A percentile compares a stretch with the other conserved stretches of the same genome.
These are phyloP conservation scores for Trifolium fragiferum DNA, from an alignment of 306 rosid species.

Conservation along the genomic window DNA sequence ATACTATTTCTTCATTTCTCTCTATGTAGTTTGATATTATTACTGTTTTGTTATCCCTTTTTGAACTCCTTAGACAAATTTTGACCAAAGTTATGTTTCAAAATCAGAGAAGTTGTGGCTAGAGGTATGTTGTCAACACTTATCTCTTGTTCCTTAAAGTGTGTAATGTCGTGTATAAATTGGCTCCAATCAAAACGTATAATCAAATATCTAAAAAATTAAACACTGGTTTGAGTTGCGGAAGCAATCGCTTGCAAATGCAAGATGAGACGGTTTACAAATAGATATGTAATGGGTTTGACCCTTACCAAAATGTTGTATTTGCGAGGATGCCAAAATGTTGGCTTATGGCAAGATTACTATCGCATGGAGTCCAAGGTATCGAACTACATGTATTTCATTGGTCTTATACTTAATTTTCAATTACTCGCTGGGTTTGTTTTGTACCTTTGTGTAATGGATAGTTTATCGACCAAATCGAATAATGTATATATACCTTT, in stretches of 20 bases:
- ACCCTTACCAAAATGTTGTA: too few relatives aligned
- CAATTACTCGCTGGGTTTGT: conserved; percentile 10
- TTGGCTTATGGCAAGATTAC: conserved; percentile 76
- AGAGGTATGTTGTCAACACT: conserved; percentile 59
- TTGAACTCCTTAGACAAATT: conserved; percentile 58
- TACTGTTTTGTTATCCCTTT: conserved; percentile 66
- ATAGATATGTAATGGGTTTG: neutral
- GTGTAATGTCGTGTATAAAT: conserved; percentile 24
- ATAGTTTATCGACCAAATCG: conserved; percentile 3
- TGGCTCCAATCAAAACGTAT: conserved; percentile 1
- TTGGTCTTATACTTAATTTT: neutral
- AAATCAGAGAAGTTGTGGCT: conserved; percentile 83
- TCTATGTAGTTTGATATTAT: too few relatives aligned
- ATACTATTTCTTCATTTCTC: too few relatives aligned
- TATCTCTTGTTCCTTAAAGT: neutral
- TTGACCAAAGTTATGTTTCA: conserved; percentile 56
- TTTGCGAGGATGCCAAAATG: too few relatives aligned
- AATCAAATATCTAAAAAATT: neutral
- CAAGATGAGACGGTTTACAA: neutral
- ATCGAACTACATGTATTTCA: neutral
- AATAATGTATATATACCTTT: conserved; percentile 1
- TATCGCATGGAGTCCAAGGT: conserved; percentile 79
- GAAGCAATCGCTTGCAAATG: conserved; percentile 13
- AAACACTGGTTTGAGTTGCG: neutral
- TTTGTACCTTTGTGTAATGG: neutral